Conservation (phyloP, 129 eudicot genomes). For the Centella asiatica region DNA sequence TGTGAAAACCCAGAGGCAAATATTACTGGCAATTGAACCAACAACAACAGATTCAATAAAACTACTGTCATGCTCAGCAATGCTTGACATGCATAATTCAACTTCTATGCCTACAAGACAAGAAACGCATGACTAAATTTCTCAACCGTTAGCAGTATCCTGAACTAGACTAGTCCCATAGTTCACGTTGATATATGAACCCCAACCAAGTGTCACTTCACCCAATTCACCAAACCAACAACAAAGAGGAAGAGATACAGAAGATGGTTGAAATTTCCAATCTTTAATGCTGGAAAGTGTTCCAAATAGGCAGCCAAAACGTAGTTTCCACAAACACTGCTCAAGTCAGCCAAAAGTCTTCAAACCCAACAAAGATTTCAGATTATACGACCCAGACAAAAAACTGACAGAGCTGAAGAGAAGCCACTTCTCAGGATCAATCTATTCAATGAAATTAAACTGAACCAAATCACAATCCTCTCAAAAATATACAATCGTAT, state of each 20-base stretch:
- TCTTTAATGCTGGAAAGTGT: background rate
- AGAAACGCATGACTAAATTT: conserved; percentile 6
- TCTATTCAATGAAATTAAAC: background rate
- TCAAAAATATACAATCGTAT: background rate
- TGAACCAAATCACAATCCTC: background rate
- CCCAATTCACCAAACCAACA: conserved; percentile 23
- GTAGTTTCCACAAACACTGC: conserved; percentile 24
- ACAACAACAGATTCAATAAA: conserved; percentile 27
- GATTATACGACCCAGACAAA: conserved; percentile 15
- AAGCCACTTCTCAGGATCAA: conserved; percentile 8
- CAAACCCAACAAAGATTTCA: conserved; percentile 13
- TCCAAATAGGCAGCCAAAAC: background rate
- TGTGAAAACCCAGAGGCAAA: conserved; percentile 27
- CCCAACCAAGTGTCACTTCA: background rate
- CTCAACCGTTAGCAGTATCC: background rate
- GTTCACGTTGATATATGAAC: background rate
- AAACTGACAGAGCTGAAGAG: conserved; percentile 7
- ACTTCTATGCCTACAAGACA: conserved; percentile 11
- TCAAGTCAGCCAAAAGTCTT: conserved; percentile 33
- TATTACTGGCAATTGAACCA: conserved; percentile 33
- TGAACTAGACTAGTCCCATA: background rate
- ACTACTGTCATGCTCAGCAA: conserved; percentile 27
- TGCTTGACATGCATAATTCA: conserved; percentile 12
- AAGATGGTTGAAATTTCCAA: background rate
- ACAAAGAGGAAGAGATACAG: conserved; percentile 1